A percentile compares a stretch with the other conserved stretches of the same genome.
These are phyloP conservation scores for Rhizomucor miehei DNA, from an alignment of 371 early-diverging fungal species.

Conservation along the genomic window DNA sequence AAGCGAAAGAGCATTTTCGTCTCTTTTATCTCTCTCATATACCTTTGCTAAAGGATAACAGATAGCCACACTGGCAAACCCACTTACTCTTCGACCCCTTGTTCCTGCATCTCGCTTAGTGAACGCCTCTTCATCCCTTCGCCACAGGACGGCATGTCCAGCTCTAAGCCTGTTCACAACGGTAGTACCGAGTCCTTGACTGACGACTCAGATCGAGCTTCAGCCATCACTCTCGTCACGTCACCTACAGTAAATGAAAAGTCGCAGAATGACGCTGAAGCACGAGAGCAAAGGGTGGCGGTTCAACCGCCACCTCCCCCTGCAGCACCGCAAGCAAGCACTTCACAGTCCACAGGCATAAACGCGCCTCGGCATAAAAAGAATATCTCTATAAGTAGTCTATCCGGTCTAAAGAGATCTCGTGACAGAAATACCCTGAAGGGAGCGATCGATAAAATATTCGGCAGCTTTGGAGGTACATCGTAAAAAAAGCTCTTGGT, in stretches of 20 bases:
- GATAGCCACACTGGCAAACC: too few relatives aligned
- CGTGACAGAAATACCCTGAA: slow-evolving; percentile 41
- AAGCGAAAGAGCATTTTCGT: too few relatives aligned
- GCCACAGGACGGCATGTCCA: too few relatives aligned
- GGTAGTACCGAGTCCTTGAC: too few relatives aligned
- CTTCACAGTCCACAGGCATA: not conserved
- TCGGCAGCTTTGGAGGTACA: slow-evolving; percentile 13
- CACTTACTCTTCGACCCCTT: too few relatives aligned
- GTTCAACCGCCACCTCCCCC: slow-evolving; percentile 6
- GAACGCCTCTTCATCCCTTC: too few relatives aligned
- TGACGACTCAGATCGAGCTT: slow-evolving; percentile 10
- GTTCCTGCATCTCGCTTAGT: too few relatives aligned
- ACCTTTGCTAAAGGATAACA: too few relatives aligned
- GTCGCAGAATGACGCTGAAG: not conserved
- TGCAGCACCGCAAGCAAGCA: not conserved
- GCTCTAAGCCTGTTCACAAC: too few relatives aligned
- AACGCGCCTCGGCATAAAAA: slow-evolving; percentile 3
- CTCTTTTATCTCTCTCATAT: too few relatives aligned
- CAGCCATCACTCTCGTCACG: slow-evolving; percentile 17
- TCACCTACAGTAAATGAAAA: slow-evolving; percentile 1
- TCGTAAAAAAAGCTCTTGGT: too few relatives aligned
- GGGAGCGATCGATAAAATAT: slow-evolving; percentile 52
- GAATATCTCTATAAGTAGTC: slow-evolving; percentile 1
- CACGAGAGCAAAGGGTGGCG: not conserved
- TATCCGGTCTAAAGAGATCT: slow-evolving; percentile 10